These are phyloP conservation scores for Solanum commersonii DNA, from an alignment of 257 asterid species.

Conservation along the genomic window DNA sequence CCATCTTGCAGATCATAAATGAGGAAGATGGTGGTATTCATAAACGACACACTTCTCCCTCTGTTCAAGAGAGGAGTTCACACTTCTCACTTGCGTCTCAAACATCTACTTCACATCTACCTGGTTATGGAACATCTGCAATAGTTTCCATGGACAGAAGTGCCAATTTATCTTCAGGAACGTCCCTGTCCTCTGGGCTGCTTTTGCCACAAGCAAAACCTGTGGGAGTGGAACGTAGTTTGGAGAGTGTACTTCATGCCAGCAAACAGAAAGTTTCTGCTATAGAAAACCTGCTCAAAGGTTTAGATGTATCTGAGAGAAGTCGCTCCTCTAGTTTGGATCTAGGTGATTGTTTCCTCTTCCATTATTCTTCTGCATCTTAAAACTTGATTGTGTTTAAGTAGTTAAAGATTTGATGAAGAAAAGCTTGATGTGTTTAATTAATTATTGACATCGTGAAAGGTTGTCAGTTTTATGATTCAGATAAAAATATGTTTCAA, in stretches of 20 bases:
- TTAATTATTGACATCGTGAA: not conserved
- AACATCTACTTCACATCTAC: constrained; percentile 49
- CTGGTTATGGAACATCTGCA: constrained; percentile 97
- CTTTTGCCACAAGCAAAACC: constrained; percentile 69
- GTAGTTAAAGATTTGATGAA: not conserved
- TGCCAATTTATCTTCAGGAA: constrained; percentile 56
- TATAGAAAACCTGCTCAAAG: constrained; percentile 96
- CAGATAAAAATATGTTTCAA: not conserved
- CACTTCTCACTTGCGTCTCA: constrained; percentile 45
- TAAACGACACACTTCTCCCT: constrained; percentile 90
- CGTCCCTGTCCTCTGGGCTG: constrained; percentile 64
- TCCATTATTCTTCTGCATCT: constrained; percentile 10
- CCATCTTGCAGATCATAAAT: constrained; percentile 48
- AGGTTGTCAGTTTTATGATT: not conserved
- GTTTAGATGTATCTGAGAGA: constrained; percentile 72
- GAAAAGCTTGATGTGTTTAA: not conserved
- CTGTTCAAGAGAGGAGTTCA: constrained; percentile 82
- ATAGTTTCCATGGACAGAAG: constrained; percentile 95
- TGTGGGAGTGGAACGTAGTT: constrained; percentile 70
- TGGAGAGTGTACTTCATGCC: constrained; percentile 91
- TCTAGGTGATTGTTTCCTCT: constrained; percentile 60
- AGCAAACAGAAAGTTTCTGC: constrained; percentile 98
- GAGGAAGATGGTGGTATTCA: constrained; percentile 98
- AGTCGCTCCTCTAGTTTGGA: constrained; percentile 90
- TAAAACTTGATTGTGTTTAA: not conserved